Evolutionary conservation across 192 early-diverging fungal genomes (phyloP).

Genomic region (Gamsiella multidivaricata): DNA sequence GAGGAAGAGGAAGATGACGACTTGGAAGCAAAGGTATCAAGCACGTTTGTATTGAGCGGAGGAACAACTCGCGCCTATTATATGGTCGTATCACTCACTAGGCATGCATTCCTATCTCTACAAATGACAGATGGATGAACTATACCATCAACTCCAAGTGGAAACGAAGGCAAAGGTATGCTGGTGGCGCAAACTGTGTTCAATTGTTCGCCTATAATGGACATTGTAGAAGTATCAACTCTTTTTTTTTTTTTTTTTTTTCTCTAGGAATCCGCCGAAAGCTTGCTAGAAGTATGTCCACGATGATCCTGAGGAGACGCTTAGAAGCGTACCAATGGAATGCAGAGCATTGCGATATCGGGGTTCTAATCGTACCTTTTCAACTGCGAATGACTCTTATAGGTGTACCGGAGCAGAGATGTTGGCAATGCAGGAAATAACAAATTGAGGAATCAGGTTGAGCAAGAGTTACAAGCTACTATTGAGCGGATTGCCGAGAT

Average conservation of each 20-base stretch:
- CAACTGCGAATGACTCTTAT: background rate
- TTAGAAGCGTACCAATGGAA: too few species aligned
- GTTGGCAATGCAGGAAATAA: constrained; percentile 44
- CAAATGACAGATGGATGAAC: constrained; percentile 41
- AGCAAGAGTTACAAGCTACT: constrained; percentile 32
- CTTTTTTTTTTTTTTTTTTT: background rate
- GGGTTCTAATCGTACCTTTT: too few species aligned
- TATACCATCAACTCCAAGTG: constrained; percentile 39
- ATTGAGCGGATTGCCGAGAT: constrained; percentile 36
- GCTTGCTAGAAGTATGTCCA: constrained; percentile 25
- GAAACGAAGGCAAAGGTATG: constrained; percentile 42
- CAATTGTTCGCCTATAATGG: background rate
- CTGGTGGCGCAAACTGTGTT: background rate
- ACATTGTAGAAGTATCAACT: background rate
- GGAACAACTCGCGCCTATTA: too few species aligned
- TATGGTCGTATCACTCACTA: background rate
- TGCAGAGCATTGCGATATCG: too few species aligned
- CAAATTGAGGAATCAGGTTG: constrained; percentile 43
- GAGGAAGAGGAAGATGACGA: constrained; percentile 44
- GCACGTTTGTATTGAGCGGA: too few species aligned
- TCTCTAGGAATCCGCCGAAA: constrained; percentile 41
- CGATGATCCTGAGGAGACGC: background rate
- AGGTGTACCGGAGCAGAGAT: constrained; percentile 41
- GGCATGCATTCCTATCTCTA: too few species aligned
- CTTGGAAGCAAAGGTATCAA: constrained; percentile 43